Conservation (phyloP, 2,329 filamentous ascomycete species). For the Cladosporium oxysporum region DNA sequence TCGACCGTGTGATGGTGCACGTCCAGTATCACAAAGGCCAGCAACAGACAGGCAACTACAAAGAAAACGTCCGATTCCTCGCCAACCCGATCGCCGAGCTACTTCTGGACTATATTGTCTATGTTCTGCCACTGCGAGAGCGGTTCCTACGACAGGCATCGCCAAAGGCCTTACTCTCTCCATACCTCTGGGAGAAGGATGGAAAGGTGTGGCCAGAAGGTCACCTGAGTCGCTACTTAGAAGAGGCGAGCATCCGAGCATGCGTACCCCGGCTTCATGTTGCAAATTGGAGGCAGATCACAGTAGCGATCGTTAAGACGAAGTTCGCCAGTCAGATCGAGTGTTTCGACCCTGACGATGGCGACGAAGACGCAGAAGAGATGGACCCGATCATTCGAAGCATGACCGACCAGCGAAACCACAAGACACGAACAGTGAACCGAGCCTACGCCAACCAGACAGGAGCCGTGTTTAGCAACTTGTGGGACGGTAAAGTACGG, state of each 20-base stretch:
- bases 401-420: slow-evolving; percentile 22
- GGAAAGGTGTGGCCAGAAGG: slow-evolving; percentile 21
- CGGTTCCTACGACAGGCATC: slow-evolving; percentile 20
- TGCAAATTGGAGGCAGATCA: no score
- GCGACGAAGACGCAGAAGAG: slow-evolving; percentile 17
- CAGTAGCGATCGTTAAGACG: no score
- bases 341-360: slow-evolving; percentile 12
- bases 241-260: no score
- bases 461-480: slow-evolving; percentile 20
- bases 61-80: slow-evolving; percentile 24
- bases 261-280: no score
- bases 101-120: slow-evolving; percentile 23
- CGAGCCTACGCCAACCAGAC: slow-evolving; percentile 22
- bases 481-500: slow-evolving; percentile 21
- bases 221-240: slow-evolving; percentile 19
- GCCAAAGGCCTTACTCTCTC: slow-evolving; percentile 20
- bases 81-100: slow-evolving; percentile 21
- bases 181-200: slow-evolving; percentile 23
- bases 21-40: slow-evolving; percentile 23
- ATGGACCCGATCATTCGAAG: slow-evolving; percentile 1
- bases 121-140: slow-evolving; percentile 22
- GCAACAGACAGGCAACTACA: slow-evolving; percentile 20
- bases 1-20: no score
- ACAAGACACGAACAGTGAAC: slow-evolving; percentile 22
- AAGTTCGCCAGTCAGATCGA: slow-evolving; percentile 22